Conservation (phyloP, 768 basidiomycete genomes). For the Collybia mongolica region DNA sequence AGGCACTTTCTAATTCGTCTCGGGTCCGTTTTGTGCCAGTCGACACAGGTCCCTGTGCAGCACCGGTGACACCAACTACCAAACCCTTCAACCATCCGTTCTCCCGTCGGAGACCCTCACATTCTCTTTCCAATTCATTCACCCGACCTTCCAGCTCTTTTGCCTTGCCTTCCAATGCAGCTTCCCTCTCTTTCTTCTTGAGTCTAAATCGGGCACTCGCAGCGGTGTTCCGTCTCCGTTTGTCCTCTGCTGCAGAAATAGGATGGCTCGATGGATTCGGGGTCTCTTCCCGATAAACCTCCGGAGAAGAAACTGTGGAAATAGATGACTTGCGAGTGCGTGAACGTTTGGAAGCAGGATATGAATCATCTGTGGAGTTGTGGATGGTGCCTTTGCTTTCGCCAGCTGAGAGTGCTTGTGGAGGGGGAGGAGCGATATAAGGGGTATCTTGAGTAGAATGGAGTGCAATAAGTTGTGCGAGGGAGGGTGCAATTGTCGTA, state of each 20-base stretch:
- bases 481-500: slow-evolving; percentile 44
- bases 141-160: slow-evolving; percentile 85
- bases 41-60: slow-evolving; percentile 40
- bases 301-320: slow-evolving; percentile 28
- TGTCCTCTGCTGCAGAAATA: slow-evolving; percentile 73
- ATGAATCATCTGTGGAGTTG: slow-evolving; percentile 30
- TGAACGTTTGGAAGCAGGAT: slow-evolving; percentile 47
- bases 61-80: slow-evolving; percentile 85
- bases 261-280: slow-evolving; percentile 21
- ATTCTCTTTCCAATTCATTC: slow-evolving; percentile 84
- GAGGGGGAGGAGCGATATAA: slow-evolving; percentile 20
- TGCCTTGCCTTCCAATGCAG: slow-evolving; percentile 78
- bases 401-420: slow-evolving; percentile 18
- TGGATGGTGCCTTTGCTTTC: slow-evolving; percentile 11
- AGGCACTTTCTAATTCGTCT: slow-evolving; percentile 14
- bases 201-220: slow-evolving; percentile 91
- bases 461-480: slow-evolving; percentile 70
- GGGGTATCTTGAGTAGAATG: slow-evolving; percentile 38
- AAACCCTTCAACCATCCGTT: slow-evolving; percentile 92
- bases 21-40: slow-evolving; percentile 19
- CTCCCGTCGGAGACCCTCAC: slow-evolving; percentile 83
- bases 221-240: slow-evolving; percentile 90
- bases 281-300: slow-evolving; percentile 22
- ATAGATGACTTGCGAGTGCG: slow-evolving; percentile 54
- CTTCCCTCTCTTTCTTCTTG: slow-evolving; percentile 96